These are phyloP conservation scores for Pyrenophora tritici-repentis DNA, from an alignment of 2,329 filamentous ascomycete species.

Conservation along the genomic window DNA sequence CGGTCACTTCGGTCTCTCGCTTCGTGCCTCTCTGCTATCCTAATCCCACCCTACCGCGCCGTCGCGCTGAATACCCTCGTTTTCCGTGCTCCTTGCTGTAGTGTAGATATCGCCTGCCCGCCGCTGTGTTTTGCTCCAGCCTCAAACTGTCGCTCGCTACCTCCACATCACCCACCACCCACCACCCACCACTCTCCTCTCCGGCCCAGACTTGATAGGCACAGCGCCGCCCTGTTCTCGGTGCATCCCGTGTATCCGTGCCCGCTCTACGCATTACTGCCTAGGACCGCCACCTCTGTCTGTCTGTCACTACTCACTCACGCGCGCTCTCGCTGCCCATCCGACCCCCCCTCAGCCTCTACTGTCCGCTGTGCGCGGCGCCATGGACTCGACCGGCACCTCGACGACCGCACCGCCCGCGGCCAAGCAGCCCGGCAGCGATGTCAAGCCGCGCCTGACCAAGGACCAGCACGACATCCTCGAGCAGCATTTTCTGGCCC, in stretches of 20 bases:
- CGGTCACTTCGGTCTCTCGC: conserved; percentile 11
- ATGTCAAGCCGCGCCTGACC: conserved; percentile 58
- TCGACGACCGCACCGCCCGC: conserved; percentile 22
- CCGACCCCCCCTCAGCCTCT: background rate
- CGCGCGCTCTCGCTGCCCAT: background rate
- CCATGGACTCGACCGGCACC: conserved; percentile 36
- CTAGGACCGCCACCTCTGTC: conserved; percentile 3
- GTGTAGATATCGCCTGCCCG: conserved; percentile 7
- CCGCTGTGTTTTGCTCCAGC: background rate
- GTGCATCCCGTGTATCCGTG: conserved; percentile 24
- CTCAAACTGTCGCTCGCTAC: conserved; percentile 16
- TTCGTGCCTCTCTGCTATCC: conserved; percentile 9
- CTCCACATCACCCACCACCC: conserved; percentile 8
- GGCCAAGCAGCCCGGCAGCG: conserved; percentile 41
- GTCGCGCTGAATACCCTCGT: conserved; percentile 14
- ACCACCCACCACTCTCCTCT: conserved; percentile 9
- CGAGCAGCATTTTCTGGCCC: conserved; percentile 55
- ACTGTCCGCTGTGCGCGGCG: conserved; percentile 29
- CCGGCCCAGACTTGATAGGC: background rate
- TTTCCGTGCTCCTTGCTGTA: conserved; percentile 2
- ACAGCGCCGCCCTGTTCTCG: conserved; percentile 10
- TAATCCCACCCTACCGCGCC: conserved; percentile 5
- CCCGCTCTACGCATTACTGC: conserved; percentile 16
- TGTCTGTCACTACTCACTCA: conserved; percentile 10
- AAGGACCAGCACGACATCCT: conserved; percentile 60